Conservation (phyloP, 805 yeast species). For the Lipomyces lipofer region DNA sequence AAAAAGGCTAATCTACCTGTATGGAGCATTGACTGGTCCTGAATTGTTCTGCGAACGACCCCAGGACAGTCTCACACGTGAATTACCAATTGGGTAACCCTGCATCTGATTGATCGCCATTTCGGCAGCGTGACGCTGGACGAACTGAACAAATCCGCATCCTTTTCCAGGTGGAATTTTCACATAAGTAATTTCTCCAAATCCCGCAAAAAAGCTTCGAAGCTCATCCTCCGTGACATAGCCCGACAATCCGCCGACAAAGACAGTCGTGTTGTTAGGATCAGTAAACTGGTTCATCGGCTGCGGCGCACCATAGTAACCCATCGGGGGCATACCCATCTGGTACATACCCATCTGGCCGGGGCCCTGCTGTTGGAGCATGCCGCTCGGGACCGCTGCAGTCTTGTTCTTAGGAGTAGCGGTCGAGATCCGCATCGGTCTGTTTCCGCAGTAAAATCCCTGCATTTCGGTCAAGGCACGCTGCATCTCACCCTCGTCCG, state of each 20-base stretch:
- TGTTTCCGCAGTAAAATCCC: slow-evolving; percentile 66
- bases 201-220: slow-evolving; percentile 58
- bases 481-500: slow-evolving; percentile 63
- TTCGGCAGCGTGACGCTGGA: slow-evolving; percentile 78
- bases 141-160: slow-evolving; percentile 86
- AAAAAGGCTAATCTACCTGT: slow-evolving; percentile 32
- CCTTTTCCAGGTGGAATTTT: slow-evolving; percentile 79
- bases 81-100: slow-evolving; percentile 83
- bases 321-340: slow-evolving; percentile 37
- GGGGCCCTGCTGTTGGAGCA: slow-evolving; percentile 34
- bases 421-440: slow-evolving; percentile 75
- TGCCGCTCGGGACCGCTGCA: slow-evolving; percentile 34
- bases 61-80: slow-evolving; percentile 83
- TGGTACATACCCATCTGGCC: slow-evolving; percentile 36
- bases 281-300: slow-evolving; percentile 63
- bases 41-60: slow-evolving; percentile 58
- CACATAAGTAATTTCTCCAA: slow-evolving; percentile 74
- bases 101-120: slow-evolving; percentile 84
- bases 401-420: slow-evolving; percentile 56
- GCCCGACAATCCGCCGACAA: slow-evolving; percentile 64
- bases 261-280: slow-evolving; percentile 75
- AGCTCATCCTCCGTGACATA: slow-evolving; percentile 62
- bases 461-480: slow-evolving; percentile 79
- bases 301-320: slow-evolving; percentile 40
- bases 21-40: slow-evolving; percentile 36